Base-by-base conservation (phyloP, 2,329 filamentous ascomycete genomes). In the Ophiostoma montium region DNA sequence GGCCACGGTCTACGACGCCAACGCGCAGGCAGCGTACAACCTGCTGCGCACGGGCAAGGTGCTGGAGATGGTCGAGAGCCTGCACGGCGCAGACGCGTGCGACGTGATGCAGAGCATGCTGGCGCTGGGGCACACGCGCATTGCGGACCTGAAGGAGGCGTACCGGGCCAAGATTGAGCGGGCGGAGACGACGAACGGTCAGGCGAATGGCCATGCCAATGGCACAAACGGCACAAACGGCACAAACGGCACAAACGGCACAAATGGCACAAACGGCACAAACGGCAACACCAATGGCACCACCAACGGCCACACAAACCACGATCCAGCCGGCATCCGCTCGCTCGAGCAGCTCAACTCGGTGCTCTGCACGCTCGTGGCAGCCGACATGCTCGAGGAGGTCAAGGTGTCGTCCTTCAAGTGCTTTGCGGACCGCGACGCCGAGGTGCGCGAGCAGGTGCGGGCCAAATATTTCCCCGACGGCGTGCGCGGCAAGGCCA, bases 41-140 rank as follows among this genome's bases (percentile, higher is more conserved):
- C 72, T 95, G 39, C 71, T 89, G 35, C 84, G 92, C 51, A 77
- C 78, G 4, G 88, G 87, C 39, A 92, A 87, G 65, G 84, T 95
- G 35, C 68, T 92, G 27, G 77, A 88, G 55, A 70, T 86, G 52
- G 75, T 92, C 39, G 80, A 87, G 56, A 74, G 74, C 32, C 77
- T 82, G 57, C 82, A 87, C 61, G 90, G 89, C 16, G 68, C 72
- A n/a, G 74, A 80, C 53, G 87, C 87, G 30, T 78, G 80, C 50
- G 78, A 81, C 53, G 71, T 95, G 35, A 74, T 92, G 52, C 79
- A 85, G 57, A 83, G 82, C 30, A 68, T 95, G 38, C 68, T 94
- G 52, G 72, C 82, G 49, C 72, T 89, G 16, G 90, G 90, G 1
- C 84, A 92, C 65, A 82, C 83, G 30, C 80, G 77, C 60, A 71